Evolutionary conservation across 176 grass and related monocot genomes (phyloP).

Genomic region (Dendrocalamus sinicus): DNA sequence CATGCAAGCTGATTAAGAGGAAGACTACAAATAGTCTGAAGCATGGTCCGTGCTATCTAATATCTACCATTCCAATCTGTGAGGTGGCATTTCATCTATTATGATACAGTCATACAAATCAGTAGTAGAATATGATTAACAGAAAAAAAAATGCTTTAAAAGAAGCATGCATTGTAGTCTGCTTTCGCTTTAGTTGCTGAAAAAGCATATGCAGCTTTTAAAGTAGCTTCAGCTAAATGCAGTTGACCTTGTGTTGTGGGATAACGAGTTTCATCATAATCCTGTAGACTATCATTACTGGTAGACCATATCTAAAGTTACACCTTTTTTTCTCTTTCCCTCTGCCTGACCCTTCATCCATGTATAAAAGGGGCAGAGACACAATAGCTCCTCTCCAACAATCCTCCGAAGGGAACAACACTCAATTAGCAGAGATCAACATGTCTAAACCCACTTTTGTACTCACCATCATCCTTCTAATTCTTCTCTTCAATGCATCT

Average conservation of each 20-base stretch:
- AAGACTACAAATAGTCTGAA: slow-evolving; percentile 36
- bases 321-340: slow-evolving; percentile 33
- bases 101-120: background rate
- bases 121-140: background rate
- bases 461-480: slow-evolving; percentile 53
- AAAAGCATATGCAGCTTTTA: slow-evolving; percentile 43
- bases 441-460: slow-evolving; percentile 56
- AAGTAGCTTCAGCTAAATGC: slow-evolving; percentile 53
- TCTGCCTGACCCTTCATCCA: slow-evolving; percentile 35
- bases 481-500: slow-evolving; percentile 52
- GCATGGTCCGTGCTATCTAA: background rate
- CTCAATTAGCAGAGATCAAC: slow-evolving; percentile 26
- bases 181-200: slow-evolving; percentile 43
- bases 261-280: slow-evolving; percentile 54
- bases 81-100: background rate
- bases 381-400: slow-evolving; percentile 35
- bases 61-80: background rate
- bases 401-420: slow-evolving; percentile 39
- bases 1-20: background rate
- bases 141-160: slow-evolving; percentile 32
- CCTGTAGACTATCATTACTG: slow-evolving; percentile 58
- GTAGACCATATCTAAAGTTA: slow-evolving; percentile 58
- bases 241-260: slow-evolving; percentile 64
- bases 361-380: slow-evolving; percentile 60
- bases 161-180: background rate